Evolutionary conservation across 2,329 filamentous ascomycete species (phyloP).

Genomic region (Fusarium sp.): DNA sequence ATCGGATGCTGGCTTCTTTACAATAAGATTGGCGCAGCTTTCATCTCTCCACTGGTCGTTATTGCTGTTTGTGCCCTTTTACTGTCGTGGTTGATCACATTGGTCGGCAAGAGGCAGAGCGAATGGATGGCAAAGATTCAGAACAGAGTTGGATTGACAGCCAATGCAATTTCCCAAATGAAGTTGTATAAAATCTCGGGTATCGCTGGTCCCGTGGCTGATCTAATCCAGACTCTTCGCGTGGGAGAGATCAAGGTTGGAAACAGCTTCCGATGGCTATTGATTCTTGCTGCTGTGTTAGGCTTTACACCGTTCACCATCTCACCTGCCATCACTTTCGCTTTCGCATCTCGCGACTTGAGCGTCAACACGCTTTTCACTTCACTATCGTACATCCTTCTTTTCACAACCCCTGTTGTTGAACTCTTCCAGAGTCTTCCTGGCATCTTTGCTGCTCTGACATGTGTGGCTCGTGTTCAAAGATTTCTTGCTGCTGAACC

Average conservation of each 20-base stretch:
- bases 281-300: slow-evolving; percentile 43
- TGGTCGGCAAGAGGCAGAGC: slow-evolving; percentile 44
- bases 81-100: slow-evolving; percentile 27
- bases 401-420: slow-evolving; percentile 50
- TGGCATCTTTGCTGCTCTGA: slow-evolving; percentile 46
- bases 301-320: slow-evolving; percentile 52
- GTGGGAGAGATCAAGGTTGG: slow-evolving; percentile 47
- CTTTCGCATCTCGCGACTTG: slow-evolving; percentile 43
- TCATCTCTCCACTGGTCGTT: slow-evolving; percentile 59
- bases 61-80: slow-evolving; percentile 48
- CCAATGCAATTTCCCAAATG: slow-evolving; percentile 49
- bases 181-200: slow-evolving; percentile 51
- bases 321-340: slow-evolving; percentile 51
- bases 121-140: slow-evolving; percentile 54
- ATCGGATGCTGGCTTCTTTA: slow-evolving; percentile 62
- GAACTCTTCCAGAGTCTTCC: slow-evolving; percentile 51
- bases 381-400: slow-evolving; percentile 50
- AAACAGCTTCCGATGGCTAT: slow-evolving; percentile 43
- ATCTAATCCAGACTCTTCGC: slow-evolving; percentile 47
- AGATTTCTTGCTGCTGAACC: slow-evolving; percentile 51
- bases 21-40: slow-evolving; percentile 59
- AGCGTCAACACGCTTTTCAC: slow-evolving; percentile 50
- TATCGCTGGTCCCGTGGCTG: slow-evolving; percentile 45
- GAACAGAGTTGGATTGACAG: slow-evolving; percentile 49
- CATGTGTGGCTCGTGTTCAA: slow-evolving; percentile 53